Evolutionary conservation across 306 rosid genomes (phyloP).

Genomic region (Morella rubra): DNA sequence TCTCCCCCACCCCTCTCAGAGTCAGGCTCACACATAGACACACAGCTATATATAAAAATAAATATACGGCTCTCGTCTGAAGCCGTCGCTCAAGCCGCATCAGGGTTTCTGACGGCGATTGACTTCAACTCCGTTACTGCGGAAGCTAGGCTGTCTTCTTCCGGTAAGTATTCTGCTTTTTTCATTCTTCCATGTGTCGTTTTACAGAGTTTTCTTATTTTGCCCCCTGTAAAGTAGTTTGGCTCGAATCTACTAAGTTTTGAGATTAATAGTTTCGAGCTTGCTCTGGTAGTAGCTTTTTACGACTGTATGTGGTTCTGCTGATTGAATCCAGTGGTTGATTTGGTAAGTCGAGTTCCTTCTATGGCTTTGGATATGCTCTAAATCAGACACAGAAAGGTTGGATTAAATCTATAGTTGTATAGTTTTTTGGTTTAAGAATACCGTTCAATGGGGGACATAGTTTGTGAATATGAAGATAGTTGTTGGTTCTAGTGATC

Average conservation of each 20-base stretch:
- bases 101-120: slow-evolving; percentile 28
- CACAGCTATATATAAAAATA: neutral
- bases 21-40: neutral
- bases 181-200: too few relatives aligned
- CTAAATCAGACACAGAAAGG: neutral
- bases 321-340: neutral
- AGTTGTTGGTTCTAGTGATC: neutral
- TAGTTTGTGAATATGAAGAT: neutral
- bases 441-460: neutral
- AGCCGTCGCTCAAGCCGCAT: slow-evolving; percentile 23
- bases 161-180: slow-evolving; percentile 10
- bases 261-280: neutral
- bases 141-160: neutral
- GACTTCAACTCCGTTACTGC: slow-evolving; percentile 15
- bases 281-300: neutral
- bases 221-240: too few relatives aligned
- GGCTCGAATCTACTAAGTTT: neutral
- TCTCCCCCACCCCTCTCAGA: too few relatives aligned
- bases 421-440: slow-evolving; percentile 8
- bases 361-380: neutral
- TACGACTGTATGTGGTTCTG: neutral
- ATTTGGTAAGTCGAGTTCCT: neutral
- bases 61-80: slow-evolving; percentile 8
- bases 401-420: neutral
- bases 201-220: too few relatives aligned